These are phyloP conservation scores for Peronospora destructor DNA, from an alignment of 352 stramenopile genomes.

Conservation along the genomic window DNA sequence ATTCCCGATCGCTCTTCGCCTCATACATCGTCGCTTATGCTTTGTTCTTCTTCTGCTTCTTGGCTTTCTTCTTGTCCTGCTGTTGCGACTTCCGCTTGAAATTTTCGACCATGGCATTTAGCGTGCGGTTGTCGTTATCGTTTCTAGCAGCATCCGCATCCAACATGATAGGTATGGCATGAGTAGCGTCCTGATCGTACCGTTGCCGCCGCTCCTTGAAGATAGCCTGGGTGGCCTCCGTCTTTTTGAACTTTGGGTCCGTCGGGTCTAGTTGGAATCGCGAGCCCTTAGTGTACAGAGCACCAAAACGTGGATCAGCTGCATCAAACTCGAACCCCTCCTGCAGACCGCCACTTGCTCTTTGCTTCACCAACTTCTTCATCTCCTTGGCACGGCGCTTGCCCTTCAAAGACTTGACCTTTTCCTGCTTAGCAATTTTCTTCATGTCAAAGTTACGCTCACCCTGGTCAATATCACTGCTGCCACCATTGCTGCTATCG, in stretches of 20 bases:
- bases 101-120: slow-evolving; percentile 74
- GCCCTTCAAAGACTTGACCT: slow-evolving; percentile 66
- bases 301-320: slow-evolving; percentile 62
- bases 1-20: background rate
- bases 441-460: slow-evolving; percentile 86
- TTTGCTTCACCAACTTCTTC: slow-evolving; percentile 57
- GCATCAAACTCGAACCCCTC: slow-evolving; percentile 74
- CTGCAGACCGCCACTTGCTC: slow-evolving; percentile 43
- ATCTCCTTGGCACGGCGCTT: slow-evolving; percentile 76
- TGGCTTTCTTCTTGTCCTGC: slow-evolving; percentile 37
- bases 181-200: slow-evolving; percentile 27
- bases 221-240: slow-evolving; percentile 70
- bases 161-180: slow-evolving; percentile 7
- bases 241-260: slow-evolving; percentile 79
- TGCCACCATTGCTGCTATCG: slow-evolving; percentile 25
- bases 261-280: slow-evolving; percentile 81
- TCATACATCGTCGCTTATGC: slow-evolving; percentile 9
- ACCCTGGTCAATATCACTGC: slow-evolving; percentile 31
- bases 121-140: slow-evolving; percentile 32
- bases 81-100: slow-evolving; percentile 72
- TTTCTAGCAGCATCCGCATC: slow-evolving; percentile 2
- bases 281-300: slow-evolving; percentile 67
- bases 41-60: slow-evolving; percentile 53
- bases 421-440: slow-evolving; percentile 65
- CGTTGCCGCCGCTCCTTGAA: slow-evolving; percentile 73